Evolutionary conservation across 768 basidiomycete species (phyloP), one percentile per base, ranked within the genome.

Genomic region (Termitomyces sp.): DNA sequence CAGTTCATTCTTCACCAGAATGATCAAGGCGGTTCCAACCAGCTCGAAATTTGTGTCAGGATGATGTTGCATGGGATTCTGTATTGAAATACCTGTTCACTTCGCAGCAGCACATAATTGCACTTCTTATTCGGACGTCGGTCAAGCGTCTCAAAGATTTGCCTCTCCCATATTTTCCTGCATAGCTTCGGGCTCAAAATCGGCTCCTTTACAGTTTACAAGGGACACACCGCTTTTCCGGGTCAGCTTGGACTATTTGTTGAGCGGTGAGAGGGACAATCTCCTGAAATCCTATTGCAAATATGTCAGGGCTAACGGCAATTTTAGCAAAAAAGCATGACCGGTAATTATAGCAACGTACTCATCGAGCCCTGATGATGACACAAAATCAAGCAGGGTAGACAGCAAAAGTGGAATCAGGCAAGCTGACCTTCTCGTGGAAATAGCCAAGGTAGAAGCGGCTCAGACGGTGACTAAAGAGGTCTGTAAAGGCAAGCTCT

Each of bases 251-350:
- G 15, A 98, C 78, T 43, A 99, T 98, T 68, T 98, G 95, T 64
- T 95, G 93, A 3, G 97, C 93, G n/a, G 93, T 98, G 47, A 99
- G 80, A 4, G 94, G 94, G 0, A 99, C 97, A 53, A 99, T 94
- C 71, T 99, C 97, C 70, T 99, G 95, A 68, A 98, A 97, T 2
- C 91, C 92, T 30, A 98, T 76, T 21, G 86, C 86, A 67, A 96
- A 87, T 59, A 98, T 84, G 66, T 98, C 94, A 6, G 94, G 94
- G 44, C 90, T 91, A 38, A 46, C 26, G 19, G 46, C 61, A 44
- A 51, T 66, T 56, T 7, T 65, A 57, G 40, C 48, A 47, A 50
- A 35, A 23, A 35, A 23, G 11, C 35, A 59, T 11, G 21, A 21
- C 8, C 31, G 30, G 5, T 44, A 38, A 17, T 26, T 26, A 19